Evolutionary conservation across 768 basidiomycete genomes (phyloP), one percentile per base, ranked within the genome.

Genomic region (Harrya chromipes): DNA sequence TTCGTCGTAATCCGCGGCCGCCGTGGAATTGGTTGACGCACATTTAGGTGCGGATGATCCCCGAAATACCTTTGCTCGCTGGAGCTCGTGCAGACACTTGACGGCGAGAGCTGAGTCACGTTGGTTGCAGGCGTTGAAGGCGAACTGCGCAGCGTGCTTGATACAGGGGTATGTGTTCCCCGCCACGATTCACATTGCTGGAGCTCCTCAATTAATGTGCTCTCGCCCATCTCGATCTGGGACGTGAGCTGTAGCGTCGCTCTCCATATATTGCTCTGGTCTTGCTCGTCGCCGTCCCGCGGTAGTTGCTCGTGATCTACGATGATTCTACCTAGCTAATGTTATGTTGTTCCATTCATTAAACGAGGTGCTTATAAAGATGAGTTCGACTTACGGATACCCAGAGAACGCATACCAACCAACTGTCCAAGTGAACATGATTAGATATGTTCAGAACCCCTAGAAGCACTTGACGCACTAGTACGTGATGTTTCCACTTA

Each of bases 401-500:
- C 54, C 59, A 62, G 16, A 62, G 49, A 10, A 46, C 24, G 35
- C 37, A 43, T 4, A 58, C 55, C 8, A 62, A 35, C 59, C 59
- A 60, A 35, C 60, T 62, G 40, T 6, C 24, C 31, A 24, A 24
- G n/a, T 42, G 6, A 35, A 24, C 6, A 13, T 11, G n/a, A 17
- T 46, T n/a, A 34, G 19, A 12, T 11, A 23, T 6, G 13, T 7
- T 33, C 1, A 16, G 3, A 12, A 2, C 36, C 34, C 14, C 4
- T 9, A 4, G 16, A 29, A 10, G 16, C 8, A 13, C 2, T 20
- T 19, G 12, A 58, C 59, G 7, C 24, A 61, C 62, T 61, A 55
- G 36, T 59, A 64, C 1, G 39, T 46, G 3, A 64, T 40, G 19
- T 64, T 61, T 6, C 55, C 51, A n/a, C 36, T 44, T 36, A 52